A percentile compares a stretch with the other conserved stretches of the same genome.
Conservation (phyloP, 768 basidiomycete genomes). For the Lentinula boryana region DNA sequence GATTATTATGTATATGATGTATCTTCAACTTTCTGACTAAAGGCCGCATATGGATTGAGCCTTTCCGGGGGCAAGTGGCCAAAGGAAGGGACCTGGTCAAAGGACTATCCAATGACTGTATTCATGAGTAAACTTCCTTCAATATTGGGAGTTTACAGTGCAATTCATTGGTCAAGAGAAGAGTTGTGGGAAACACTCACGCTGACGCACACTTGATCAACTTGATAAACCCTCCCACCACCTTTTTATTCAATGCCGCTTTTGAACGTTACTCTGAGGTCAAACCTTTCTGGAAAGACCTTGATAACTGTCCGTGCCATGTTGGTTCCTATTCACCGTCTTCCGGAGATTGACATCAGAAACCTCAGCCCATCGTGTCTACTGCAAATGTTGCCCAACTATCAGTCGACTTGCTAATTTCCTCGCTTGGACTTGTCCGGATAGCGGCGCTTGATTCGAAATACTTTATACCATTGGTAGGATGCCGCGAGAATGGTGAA, state of each 20-base stretch:
- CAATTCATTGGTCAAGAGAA: not conserved
- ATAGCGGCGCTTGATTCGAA: constrained; percentile 60
- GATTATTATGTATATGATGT: too few relatives aligned
- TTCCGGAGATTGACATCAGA: constrained; percentile 7
- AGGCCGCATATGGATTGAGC: too few relatives aligned
- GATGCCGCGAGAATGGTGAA: constrained; percentile 57
- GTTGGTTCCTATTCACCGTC: not conserved
- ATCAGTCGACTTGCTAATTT: constrained; percentile 66
- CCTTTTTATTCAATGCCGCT: constrained; percentile 23
- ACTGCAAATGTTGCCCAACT: constrained; percentile 80
- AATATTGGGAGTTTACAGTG: not conserved
- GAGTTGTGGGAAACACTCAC: not conserved
- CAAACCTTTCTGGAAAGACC: constrained; percentile 29
- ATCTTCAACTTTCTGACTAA: too few relatives aligned
- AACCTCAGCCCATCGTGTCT: constrained; percentile 62
- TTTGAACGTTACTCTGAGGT: constrained; percentile 9
- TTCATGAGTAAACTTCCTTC: not conserved
- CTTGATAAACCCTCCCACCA: not conserved
- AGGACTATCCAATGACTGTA: too few relatives aligned
- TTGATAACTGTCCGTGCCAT: constrained; percentile 37
- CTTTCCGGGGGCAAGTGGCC: too few relatives aligned
- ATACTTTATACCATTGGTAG: constrained; percentile 65
- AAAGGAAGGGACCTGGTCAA: too few relatives aligned
- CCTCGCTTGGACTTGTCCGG: constrained; percentile 52
- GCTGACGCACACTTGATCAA: not conserved